phyloP scores from a whole-genome alignment of 1,139 yeast genomes.

The Nakaseomyces sp. region DNA sequence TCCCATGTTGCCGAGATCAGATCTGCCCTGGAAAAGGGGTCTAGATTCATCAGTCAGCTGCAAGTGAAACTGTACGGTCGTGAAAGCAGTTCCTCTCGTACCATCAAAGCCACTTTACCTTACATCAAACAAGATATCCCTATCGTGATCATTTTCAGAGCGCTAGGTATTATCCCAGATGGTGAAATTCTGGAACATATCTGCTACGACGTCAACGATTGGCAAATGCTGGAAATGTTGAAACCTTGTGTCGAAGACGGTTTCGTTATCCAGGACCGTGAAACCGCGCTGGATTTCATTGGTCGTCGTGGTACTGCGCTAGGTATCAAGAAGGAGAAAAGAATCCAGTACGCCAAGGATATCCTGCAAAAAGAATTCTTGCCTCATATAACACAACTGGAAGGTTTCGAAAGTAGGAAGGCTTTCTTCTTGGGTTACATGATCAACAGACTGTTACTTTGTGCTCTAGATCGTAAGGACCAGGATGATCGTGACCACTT shows the following conservation, averaged over 20 bases:
- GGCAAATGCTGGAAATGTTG: constrained; percentile 99
- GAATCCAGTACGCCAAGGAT: constrained; percentile 96
- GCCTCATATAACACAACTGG: constrained; percentile 95
- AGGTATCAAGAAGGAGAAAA: constrained; percentile 94
- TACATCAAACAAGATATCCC: constrained; percentile 95
- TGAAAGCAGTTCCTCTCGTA: constrained; percentile 66
- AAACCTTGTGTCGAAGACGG: constrained; percentile 99
- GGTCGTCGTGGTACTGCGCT: constrained; percentile 95
- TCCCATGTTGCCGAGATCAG: constrained; percentile 95
- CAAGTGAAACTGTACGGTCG: constrained; percentile 88
- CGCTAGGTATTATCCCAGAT: constrained; percentile 96
- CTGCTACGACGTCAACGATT: constrained; percentile 93
- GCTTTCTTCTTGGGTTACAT: constrained; percentile 96
- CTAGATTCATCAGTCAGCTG: constrained; percentile 85
- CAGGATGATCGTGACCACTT: constrained; percentile 99
- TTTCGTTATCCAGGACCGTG: constrained; percentile 94
- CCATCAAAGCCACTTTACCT: constrained; percentile 92
- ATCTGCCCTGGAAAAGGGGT: constrained; percentile 94
- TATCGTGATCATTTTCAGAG: constrained; percentile 92
- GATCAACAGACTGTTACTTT: constrained; percentile 87
- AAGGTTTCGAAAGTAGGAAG: constrained; percentile 93
- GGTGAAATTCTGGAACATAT: constrained; percentile 97
- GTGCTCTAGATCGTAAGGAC: constrained; percentile 95
- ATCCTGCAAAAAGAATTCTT: constrained; percentile 89
- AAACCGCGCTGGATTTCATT: constrained; percentile 93